A percentile compares a stretch with the other conserved stretches of the same genome.
Evolutionary conservation across 106 monocot species (phyloP).

Genomic region (Iris macrosiphon): DNA sequence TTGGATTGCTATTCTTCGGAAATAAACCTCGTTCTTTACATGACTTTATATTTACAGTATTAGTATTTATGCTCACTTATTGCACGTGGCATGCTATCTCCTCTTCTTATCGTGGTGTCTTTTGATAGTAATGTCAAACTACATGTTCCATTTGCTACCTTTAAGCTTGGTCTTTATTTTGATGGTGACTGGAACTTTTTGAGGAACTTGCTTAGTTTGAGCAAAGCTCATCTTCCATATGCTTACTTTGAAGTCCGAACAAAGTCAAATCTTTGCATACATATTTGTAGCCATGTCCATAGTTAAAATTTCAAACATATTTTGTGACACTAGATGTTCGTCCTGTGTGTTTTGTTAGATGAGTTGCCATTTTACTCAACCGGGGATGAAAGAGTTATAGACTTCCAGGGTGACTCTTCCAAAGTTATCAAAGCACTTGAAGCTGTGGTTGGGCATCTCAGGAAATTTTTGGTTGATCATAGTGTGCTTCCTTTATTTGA

Average conservation of each 20-base stretch:
- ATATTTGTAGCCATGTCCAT: neutral
- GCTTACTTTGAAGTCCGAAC: neutral
- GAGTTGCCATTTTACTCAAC: conserved; percentile 65
- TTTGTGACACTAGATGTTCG: neutral
- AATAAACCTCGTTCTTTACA: too few relatives aligned
- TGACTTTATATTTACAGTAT: too few relatives aligned
- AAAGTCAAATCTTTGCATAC: neutral
- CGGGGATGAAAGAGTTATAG: conserved; percentile 68
- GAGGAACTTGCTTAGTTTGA: neutral
- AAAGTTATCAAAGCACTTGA: conserved; percentile 79
- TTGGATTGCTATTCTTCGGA: too few relatives aligned
- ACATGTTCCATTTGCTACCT: neutral
- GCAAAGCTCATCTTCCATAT: neutral
- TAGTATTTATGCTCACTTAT: too few relatives aligned
- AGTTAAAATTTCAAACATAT: neutral
- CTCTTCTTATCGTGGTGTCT: too few relatives aligned
- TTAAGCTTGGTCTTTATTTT: neutral
- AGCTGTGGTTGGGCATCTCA: conserved; percentile 60
- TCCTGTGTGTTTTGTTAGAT: conserved; percentile 25
- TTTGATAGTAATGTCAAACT: neutral
- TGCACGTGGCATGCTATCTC: too few relatives aligned
- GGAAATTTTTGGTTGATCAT: conserved; percentile 91
- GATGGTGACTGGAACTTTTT: too few relatives aligned
- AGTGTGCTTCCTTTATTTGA: conserved; percentile 85
- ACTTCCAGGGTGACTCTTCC: conserved; percentile 69